Evolutionary conservation across 495 filamentous ascomycete species (phyloP), one percentile per base, ranked within the genome.

Genomic region (Aspergillus haitiensis): DNA sequence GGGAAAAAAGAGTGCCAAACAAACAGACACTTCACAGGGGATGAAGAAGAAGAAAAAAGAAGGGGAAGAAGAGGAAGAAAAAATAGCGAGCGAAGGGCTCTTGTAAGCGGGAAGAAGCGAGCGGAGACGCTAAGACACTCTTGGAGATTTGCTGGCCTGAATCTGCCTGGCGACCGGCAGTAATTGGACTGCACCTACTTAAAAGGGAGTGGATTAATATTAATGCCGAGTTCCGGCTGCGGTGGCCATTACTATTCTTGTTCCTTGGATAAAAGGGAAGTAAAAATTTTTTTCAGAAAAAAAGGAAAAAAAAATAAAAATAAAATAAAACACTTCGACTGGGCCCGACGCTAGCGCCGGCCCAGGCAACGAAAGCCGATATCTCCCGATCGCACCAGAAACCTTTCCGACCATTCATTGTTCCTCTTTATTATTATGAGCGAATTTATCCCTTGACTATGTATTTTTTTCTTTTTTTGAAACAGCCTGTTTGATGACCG

Each of bases 21-120:
- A 71, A 67, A 67, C 64, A 62, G 68, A 76, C 69, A 76, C 71
- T 72, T 61, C 64, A 65, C 63, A 63, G 57, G 70, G 70, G 70
- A 76, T 72, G 70, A 61, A 63, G 64, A 70, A 69, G 63, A 68
- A 68, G 56, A 64, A 61, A 61, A 61, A 66, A 69, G 67, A 71
- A 71, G 64, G 64, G 63, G 64, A 58, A 73, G 67, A 68, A 70
- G 68, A 67, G 64, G 62, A 64, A 71, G 58, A 65, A 72, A 72
- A 71, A 72, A 78, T 61, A 69, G 64, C 68, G 62, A 68, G 63
- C 54, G 69, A 73, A 72, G 74, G 70, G 69, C 72, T 75, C 67
- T 72, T 70, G 70, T 73, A 72, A 73, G 70, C 71, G 68, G 74
- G 69, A 73, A 71, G 67, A 75, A 77, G 72, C 72, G 73, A 72